Conservation (phyloP, 2,329 filamentous ascomycete species). For the Phyllosticta paracitricarpa region DNA sequence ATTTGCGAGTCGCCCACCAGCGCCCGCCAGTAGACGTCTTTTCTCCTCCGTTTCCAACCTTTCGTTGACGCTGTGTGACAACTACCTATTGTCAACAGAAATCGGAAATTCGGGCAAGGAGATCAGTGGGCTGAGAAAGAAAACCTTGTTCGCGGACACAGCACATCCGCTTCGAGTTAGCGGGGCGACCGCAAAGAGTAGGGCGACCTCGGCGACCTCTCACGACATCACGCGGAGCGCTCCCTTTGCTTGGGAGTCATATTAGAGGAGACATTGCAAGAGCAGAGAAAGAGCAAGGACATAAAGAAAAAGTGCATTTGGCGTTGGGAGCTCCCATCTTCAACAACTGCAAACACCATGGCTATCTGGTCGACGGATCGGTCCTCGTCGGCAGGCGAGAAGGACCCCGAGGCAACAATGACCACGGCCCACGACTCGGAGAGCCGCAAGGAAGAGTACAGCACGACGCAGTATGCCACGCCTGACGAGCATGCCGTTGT, state of each 20-base stretch:
- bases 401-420: neutral
- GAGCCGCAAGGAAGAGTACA: slow-evolving; percentile 5
- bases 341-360: neutral
- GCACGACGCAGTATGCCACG: neutral
- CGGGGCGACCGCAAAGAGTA: neutral
- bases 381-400: neutral
- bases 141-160: neutral
- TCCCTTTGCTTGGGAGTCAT: neutral
- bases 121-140: neutral
- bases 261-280: neutral
- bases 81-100: neutral
- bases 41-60: neutral
- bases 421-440: neutral
- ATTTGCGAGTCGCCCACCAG: neutral
- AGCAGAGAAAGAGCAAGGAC: neutral
- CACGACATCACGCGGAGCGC: neutral
- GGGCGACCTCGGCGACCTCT: neutral
- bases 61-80: neutral
- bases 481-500: neutral
- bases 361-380: neutral
- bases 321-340: neutral
- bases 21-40: neutral
- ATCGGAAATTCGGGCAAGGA: neutral
- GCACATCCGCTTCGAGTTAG: neutral
- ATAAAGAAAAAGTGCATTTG: neutral